Base-by-base conservation (phyloP, 2,329 filamentous ascomycete species). In the Penicillium sp. region DNA sequence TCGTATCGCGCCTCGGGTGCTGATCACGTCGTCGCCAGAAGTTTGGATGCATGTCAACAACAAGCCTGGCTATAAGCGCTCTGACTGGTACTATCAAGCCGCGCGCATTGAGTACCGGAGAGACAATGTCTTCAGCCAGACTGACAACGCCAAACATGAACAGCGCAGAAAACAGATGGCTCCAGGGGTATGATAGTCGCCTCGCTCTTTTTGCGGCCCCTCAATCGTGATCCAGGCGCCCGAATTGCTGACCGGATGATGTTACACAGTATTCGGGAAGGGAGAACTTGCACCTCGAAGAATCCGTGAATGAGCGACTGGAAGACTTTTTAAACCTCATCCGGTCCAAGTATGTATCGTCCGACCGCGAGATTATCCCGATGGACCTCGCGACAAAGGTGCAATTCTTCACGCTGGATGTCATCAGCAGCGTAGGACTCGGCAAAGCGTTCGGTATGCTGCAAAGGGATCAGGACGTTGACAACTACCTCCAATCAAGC, bases 391-490 rank as follows among this genome's bases (percentile, higher is more conserved):
- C 76, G 2, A 71, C 72, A 5, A 82, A 83, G 60, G 76, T 79
- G 3, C 81, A 84, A 43, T 85, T 78, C 72, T 81, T 86, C 56
- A 84, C 83, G 0, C 72, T 86, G 4, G 85, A 87, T 59, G 79
- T 85, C 41, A 84, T 87, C 62, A 82, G 79, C 37, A 78, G 80
- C 45, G 68, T 87, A 4, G 81, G 81, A 0, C 82, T 86, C 47
- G 84, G 84, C 11, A 66, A 75, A 57, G 60, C 80, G 3, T 82
- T 83, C 59, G 78, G 80, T n/a, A 76, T 79, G 65, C 72, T 83
- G 37, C 64, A 73, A 8, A 73, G 72, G 14, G 78, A 83, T 67
- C 63, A 69, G 4, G 82, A 84, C 56, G 69, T 78, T 7, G 74
- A 78, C 43, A 62, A 59, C 6, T 73, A 81, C 57, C 71, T 80